phyloP scores from a whole-genome alignment of 176 grass and related monocot genomes.

The Oryza meyeriana region DNA sequence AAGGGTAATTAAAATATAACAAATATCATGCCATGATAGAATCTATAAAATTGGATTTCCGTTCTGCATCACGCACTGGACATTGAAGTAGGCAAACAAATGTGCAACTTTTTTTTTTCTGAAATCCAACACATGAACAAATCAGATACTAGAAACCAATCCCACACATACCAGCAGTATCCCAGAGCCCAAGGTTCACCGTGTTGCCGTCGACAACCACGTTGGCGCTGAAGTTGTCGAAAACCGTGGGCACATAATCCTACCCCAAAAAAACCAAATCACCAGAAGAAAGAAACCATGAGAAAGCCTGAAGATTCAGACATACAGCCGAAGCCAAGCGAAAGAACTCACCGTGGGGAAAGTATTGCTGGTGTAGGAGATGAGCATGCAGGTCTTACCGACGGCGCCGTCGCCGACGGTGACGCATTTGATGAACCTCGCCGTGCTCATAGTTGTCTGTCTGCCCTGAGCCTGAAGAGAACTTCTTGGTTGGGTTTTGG shows the following conservation, averaged over 20 bases:
- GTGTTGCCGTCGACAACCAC: conserved; percentile 49
- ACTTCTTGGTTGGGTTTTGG: background rate
- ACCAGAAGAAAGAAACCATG: background rate
- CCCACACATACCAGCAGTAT: conserved; percentile 39
- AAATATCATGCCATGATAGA: background rate
- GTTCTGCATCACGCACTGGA: background rate
- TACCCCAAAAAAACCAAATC: background rate
- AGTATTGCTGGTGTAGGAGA: conserved; percentile 95
- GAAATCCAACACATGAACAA: background rate
- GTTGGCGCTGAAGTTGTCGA: conserved; percentile 48
- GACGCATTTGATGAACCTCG: conserved; percentile 89
- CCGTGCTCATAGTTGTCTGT: conserved; percentile 35
- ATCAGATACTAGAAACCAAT: background rate
- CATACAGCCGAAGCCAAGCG: background rate
- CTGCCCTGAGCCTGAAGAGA: background rate
- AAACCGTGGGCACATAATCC: conserved; percentile 54
- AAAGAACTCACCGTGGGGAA: conserved; percentile 57
- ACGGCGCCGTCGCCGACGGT: conserved; percentile 86
- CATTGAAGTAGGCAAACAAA: background rate
- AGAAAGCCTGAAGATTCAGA: background rate
- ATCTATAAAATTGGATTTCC: background rate
- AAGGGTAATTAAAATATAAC: background rate
- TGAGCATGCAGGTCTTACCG: conserved; percentile 91
- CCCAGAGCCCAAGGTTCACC: conserved; percentile 52
- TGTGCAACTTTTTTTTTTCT: background rate